Base-by-base conservation (phyloP, 805 yeast species). In the Cyberlindnera veronae region DNA sequence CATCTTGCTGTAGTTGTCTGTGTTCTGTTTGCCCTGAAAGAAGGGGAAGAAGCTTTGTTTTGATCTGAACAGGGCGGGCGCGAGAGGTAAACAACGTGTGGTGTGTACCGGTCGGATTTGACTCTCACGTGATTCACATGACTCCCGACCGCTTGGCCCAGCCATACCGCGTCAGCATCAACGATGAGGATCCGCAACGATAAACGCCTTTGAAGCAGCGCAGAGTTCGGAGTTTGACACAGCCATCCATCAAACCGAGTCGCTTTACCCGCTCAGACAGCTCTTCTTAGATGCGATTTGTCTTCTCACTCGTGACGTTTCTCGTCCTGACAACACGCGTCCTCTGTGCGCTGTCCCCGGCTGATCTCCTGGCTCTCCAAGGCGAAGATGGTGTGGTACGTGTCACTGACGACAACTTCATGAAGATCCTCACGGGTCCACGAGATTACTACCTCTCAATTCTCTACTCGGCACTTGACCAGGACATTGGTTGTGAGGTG, bases 381-480 rank as follows among this genome's bases (percentile, higher is more conserved):
- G 44, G 38, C 12, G 36, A 43, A 3, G 36, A 67, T 39, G 69
- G 68, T 13, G 55, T 78, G 0, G 69, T 80, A 15, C 61, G 43
- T 1, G 20, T 56, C 14, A 38, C 41, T 11, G 64, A 68, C 14
- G 63, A 66, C 2, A 68, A 72, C 42, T 66, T 77, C 32, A 52
- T 54, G 8, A 38, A 52, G 3, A 30, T 74, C 2, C 58, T 76
- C 23, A 49, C 60, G 2, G 84, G 81, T 2, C 62, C 70, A 3
- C 63, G 78, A 36, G 79, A 74, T 34, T 74, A 78, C 57, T 75
- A 60, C 49, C 60, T 77, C 7, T 60, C 81, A 3, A 39, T 79
- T 1, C 58, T 72, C n/a, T 62, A 80, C 29, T 80, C 88, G 0
- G 71, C 85, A 3, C 53, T 71, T 0, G 63, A 61, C 5, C 48